phyloP scores from a whole-genome alignment of 2,329 filamentous ascomycete species.

The Nothophaeocryptopus gaeumannii region DNA sequence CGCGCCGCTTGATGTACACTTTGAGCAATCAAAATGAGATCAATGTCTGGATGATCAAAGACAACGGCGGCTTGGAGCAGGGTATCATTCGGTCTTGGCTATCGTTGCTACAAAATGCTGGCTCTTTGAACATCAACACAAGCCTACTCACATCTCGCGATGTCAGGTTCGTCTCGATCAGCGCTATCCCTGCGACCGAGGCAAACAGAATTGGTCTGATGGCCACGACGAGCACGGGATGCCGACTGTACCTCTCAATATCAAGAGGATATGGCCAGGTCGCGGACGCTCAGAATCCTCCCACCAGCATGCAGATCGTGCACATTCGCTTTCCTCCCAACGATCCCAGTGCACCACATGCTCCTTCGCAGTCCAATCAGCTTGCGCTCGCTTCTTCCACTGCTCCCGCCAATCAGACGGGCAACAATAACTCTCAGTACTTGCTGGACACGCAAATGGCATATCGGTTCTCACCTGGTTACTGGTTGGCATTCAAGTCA shows the following conservation, averaged over 20 bases:
- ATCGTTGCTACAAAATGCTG: conserved; percentile 66
- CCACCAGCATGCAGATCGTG: conserved; percentile 95
- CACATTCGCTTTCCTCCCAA: conserved; percentile 90
- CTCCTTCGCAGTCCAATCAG: conserved; percentile 19
- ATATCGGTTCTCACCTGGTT: conserved; percentile 73
- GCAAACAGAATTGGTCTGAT: conserved; percentile 83
- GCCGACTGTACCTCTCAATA: conserved; percentile 86
- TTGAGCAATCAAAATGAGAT: conserved; percentile 86
- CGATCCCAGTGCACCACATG: conserved; percentile 23
- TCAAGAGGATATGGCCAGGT: conserved; percentile 68
- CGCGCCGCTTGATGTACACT: conserved; percentile 82
- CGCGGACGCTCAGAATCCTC: conserved; percentile 62
- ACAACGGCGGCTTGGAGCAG: conserved; percentile 55
- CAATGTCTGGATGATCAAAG: conserved; percentile 83
- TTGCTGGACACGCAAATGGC: conserved; percentile 39
- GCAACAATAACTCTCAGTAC: conserved; percentile 29
- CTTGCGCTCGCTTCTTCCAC: conserved; percentile 23
- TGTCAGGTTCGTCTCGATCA: conserved; percentile 77
- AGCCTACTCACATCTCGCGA: conserved; percentile 66
- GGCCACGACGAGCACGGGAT: conserved; percentile 86
- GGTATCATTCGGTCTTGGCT: conserved; percentile 55
- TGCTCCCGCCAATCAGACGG: conserved; percentile 8
- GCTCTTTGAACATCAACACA: conserved; percentile 73
- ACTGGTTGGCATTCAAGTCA: conserved; percentile 80
- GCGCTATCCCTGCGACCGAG: conserved; percentile 74